Evolutionary conservation across 2,329 filamentous ascomycete genomes (phyloP).

Genomic region (Penicillium glabrum): DNA sequence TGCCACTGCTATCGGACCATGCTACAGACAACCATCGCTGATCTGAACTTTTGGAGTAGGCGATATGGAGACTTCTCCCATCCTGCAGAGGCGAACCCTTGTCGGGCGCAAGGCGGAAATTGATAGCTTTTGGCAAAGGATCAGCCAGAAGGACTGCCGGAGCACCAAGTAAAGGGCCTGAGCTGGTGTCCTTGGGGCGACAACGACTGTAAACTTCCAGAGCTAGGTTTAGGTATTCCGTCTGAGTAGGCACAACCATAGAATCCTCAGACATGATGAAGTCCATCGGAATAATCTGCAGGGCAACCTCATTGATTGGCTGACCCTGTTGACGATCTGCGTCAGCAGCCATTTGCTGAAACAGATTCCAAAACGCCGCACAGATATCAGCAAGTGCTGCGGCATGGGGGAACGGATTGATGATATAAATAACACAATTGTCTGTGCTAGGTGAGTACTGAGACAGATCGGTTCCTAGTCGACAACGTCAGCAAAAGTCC

Average conservation of each 20-base stretch:
- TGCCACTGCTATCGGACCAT: conserved; percentile 60
- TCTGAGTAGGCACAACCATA: conserved; percentile 52
- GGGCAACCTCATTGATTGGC: conserved; percentile 50
- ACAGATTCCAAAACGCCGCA: conserved; percentile 57
- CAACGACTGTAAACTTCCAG: conserved; percentile 61
- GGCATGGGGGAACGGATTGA: conserved; percentile 55
- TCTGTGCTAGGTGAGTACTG: conserved; percentile 33
- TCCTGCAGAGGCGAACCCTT: conserved; percentile 57
- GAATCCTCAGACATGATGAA: conserved; percentile 54
- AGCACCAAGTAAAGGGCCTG: conserved; percentile 47
- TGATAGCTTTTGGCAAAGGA: conserved; percentile 52
- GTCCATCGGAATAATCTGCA: conserved; percentile 59
- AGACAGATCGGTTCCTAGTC: conserved; percentile 36
- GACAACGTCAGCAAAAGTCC: conserved; percentile 11
- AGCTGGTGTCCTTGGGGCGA: conserved; percentile 43
- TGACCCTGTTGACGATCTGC: conserved; percentile 31
- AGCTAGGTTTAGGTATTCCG: conserved; percentile 51
- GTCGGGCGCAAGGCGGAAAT: conserved; percentile 56
- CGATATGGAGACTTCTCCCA: conserved; percentile 58
- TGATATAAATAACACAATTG: conserved; percentile 58
- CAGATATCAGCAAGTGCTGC: conserved; percentile 53
- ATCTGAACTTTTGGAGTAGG: conserved; percentile 57
- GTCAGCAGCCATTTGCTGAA: conserved; percentile 52
- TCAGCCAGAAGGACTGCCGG: conserved; percentile 57
- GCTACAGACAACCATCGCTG: conserved; percentile 59